Percentiles rank a stretch among this genome's conserved stretches.
Conservation (phyloP, 345 rosid species). For the Pistacia vera region DNA sequence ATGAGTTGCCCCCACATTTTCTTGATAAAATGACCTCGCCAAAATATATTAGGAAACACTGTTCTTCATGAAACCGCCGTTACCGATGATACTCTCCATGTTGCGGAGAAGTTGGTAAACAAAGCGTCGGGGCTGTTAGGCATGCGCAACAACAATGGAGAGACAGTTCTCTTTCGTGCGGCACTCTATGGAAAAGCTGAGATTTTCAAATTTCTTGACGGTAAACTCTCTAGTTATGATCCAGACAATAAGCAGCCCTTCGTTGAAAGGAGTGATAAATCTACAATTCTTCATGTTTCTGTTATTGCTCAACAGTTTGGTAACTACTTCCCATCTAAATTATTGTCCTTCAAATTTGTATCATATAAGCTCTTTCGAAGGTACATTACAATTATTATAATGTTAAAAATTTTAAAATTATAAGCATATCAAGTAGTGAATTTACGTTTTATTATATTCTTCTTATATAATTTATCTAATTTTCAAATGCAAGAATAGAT, state of each 20-base stretch:
- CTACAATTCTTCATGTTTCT: conserved; percentile 28
- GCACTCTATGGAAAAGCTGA: conserved; percentile 14
- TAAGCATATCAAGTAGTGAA: no score
- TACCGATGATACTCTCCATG: background rate
- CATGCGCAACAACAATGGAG: conserved; percentile 20
- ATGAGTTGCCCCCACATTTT: no score
- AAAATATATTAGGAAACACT: no score
- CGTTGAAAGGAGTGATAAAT: conserved; percentile 7
- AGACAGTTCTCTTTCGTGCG: conserved; percentile 7
- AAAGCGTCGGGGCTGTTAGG: conserved; percentile 16
- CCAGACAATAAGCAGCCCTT: background rate
- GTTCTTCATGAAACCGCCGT: no score
- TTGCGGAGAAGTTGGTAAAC: conserved; percentile 1
- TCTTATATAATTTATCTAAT: no score
- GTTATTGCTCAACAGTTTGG: conserved; percentile 28
- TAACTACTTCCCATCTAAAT: background rate
- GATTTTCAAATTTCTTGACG: conserved; percentile 6
- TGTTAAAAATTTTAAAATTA: no score
- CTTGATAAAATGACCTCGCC: no score
- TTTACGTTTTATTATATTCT: no score
- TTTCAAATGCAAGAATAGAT: no score
- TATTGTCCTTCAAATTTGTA: background rate
- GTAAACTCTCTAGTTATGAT: conserved; percentile 7
- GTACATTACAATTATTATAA: no score
- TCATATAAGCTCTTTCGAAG: no score